Evolutionary conservation across 2,329 filamentous ascomycete genomes (phyloP), one percentile per base, ranked within the genome.

Genomic region (Microsporum canis): DNA sequence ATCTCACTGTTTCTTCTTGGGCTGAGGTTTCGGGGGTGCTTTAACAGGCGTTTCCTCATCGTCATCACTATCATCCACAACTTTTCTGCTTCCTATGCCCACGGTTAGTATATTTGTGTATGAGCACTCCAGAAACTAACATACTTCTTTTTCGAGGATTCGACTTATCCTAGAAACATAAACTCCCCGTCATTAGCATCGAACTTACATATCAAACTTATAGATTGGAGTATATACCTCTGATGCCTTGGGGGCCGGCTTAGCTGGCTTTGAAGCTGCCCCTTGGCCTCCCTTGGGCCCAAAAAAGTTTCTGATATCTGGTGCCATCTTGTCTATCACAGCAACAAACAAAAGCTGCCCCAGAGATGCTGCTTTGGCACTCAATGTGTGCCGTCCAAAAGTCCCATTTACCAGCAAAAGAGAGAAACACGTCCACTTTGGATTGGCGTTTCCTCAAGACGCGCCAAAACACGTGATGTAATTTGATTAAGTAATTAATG

Each of bases 251-350:
- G 73, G 64, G 51, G 77, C 71, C 65, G 75, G 67, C 68, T 65
- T 62, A 60, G 74, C 74, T 63, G 82, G 79, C 56, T 79, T 75
- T 14, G 82, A 79, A 55, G 79, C 74, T 14, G 81, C 76, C 51
- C 80, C 76, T 67, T 81, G 79, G 65, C 82, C 80, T 58, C 84
- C 83, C 73, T 91, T 91, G 63, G 88, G 84, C 60, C 87, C 85
- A 78, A 97, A 96, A 76, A 96, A 97, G 68, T 81, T 90, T 70
- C 91, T 83, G 70, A 96, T 97, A 75, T 97, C 92, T 65, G 80
- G 71, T 60, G 91, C 84, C 91, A 96, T 95, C 64, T 57, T 70
- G 58, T 49, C 41, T 45, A 12, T 14, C 14, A 39, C 55, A 17
- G 8, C 31, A 7, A 6, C 2, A 31, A 5, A 53, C 49, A 14